Evolutionary conservation across 169 alveolate species (phyloP), one percentile per base, ranked within the genome.

Genomic region (Gregarina niphandrodes): DNA sequence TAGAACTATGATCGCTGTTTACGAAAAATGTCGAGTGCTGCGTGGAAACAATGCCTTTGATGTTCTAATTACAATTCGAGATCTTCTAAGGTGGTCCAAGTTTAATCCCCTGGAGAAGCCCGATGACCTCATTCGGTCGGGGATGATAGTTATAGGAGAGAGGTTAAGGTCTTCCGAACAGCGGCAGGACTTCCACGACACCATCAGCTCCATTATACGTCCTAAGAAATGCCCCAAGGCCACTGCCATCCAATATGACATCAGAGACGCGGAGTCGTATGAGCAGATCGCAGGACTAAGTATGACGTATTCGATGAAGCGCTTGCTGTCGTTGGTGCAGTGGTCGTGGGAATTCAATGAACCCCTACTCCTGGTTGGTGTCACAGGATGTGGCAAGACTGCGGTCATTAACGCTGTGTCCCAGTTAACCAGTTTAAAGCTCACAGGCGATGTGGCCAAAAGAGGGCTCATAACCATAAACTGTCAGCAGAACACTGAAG

Each of bases 301-400:
- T 9, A 9, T 26, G 9, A 26, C 32, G 9, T 26, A 26, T 26
- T n/a, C 9, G n/a, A 26, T 26, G n/a, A 26, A 26, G 32, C 68
- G 94, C 31, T 48, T 83, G 44, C 23, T 75, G 29, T 76, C 82
- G 17, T 61, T 92, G 23, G 67, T 87, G 11, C 72, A 77, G 48
- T 75, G 84, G 47, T 90, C 95, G 37, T 52, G 85, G 22, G 63
- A 57, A 15, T 63, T 76, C 57, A 59, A 80, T 4, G 99, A 94
- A 55, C 95, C 97, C 3, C 87, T 84, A 17, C 71, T 94, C 31
- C 67, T 94, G 18, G 91, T 94, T n/a, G 99, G 99, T 1, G 96
- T 89, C 48, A 90, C 99, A 0, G 98, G 99, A 4, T 72, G 93
- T 26, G 99, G 99, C n/a, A 89, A 89, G 49, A 88, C 97, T 1